Base-by-base conservation (phyloP, 352 stramenopile genomes). In the Peronospora farinosa region DNA sequence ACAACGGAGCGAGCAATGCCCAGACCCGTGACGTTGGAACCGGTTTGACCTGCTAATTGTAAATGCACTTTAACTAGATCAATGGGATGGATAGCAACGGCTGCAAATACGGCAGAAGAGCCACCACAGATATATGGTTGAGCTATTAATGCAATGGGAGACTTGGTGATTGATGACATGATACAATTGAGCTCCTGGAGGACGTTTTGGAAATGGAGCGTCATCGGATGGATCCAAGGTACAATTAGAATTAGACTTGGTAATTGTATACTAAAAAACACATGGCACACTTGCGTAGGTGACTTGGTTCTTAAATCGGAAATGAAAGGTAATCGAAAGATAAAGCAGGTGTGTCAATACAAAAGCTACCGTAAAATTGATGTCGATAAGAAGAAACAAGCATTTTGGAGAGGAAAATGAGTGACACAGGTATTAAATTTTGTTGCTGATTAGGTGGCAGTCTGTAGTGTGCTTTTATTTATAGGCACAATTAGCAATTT, bases 51-150 rank as follows among this genome's bases (percentile, higher is more conserved):
- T 7, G 81, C 81, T 37, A 96, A 65, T 59, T 96, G 87, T 35
- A 96, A 53, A 31, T 92, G 84, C 41, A 95, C 85, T 67, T 96
- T 96, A 63, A 92, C 85, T 36, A 95, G 69, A 54, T 96, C 87
- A 53, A 96, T 94, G 30, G 87, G 87, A 63, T 95, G 84, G 65
- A 96, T 93, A 47, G 74, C 78, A 8, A 88, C 54, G 30, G 82
- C 78, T 9, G 82, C 78, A 43, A 92, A 80, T 19, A 90, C 74
- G 9, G 82, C 78, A 1, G 82, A 67, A 9, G 75, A 78, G 25
- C 82, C 82, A 44, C 82, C 82, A 61, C 78, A 90, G 31, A 92
- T 63, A 51, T 92, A 92, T 8, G 82, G 82, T 66, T 90, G 82
- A 9, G 75, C 73, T 7, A 68, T 41, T 23, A 71, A 47, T 12